Base-by-base conservation (phyloP, 2,329 filamentous ascomycete genomes). In the Pezizomycotina sp. region DNA sequence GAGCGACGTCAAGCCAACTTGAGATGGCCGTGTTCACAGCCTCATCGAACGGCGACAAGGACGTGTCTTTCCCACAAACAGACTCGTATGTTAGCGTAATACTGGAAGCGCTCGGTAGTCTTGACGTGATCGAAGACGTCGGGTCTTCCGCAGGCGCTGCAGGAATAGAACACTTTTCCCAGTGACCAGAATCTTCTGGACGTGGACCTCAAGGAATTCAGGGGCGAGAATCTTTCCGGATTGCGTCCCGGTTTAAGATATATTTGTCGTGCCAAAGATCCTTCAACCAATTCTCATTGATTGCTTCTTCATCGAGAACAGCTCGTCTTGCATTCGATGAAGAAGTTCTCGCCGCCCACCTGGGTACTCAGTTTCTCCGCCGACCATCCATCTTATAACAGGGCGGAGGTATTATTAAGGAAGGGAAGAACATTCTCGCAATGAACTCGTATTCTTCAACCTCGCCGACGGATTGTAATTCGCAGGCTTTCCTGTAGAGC, bases 81-180 rank as follows among this genome's bases (percentile, higher is more conserved):
- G n/a, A n/a, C n/a, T n/a, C n/a, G n/a, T n/a, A n/a, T 73, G 4
- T 77, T 64, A 1, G 61, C 56, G 1, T 66, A 61, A 42, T 73
- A 72, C 24, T 69, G 62, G n/a, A 81, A 55, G 3, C 42, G 44
- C 31, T 54, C 53, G 33, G 58, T 50, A 5, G 5, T 29, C 5
- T 24, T 33, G 15, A 48, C 38, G 4, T 48, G 9, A 48, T 57
- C 21, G 59, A 64, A 44, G 64, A 66, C 34, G 45, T 40, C 48
- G 54, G 42, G 41, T 55, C 26, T 42, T 56, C 38, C 36, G 53
- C 52, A 56, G 29, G 42, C 54, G 38, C 45, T 50, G 49, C n/a
- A 93, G 60, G 27, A 93, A 77, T 1, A 89, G 71, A 36, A 89
- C 74, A 49, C 77, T 91, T 57, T 93, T 93, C 0, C 86, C 86